phyloP scores from a whole-genome alignment of 2,329 filamentous ascomycete species.

The Curvularia spicifera region DNA sequence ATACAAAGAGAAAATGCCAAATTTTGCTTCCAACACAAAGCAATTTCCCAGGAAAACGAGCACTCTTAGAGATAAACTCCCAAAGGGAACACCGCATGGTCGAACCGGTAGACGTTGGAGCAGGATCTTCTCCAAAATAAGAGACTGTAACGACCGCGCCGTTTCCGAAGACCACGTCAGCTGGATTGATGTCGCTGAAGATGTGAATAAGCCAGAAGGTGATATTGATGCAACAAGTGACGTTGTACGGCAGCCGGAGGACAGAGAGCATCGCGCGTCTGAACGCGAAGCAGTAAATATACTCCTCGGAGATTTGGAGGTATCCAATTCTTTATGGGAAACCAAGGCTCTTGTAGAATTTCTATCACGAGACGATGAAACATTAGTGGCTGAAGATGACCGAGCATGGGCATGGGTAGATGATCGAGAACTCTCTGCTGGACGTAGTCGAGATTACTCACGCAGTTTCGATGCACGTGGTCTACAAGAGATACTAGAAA shows the following conservation, averaged over 20 bases:
- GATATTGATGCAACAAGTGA: neutral
- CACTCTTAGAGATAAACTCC: neutral
- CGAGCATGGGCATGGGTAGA: constrained; percentile 12
- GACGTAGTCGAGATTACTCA: neutral
- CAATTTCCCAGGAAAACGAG: neutral
- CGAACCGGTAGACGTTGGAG: neutral
- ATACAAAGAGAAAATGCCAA: neutral
- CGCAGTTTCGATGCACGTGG: neutral
- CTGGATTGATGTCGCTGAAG: neutral
- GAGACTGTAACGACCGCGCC: neutral
- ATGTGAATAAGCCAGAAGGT: neutral
- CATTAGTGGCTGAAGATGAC: neutral
- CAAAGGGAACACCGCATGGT: neutral
- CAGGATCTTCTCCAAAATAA: neutral
- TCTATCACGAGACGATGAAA: neutral
- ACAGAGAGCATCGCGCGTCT: too few relatives aligned
- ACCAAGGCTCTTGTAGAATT: neutral
- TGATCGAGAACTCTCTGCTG: constrained; percentile 3
- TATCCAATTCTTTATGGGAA: neutral
- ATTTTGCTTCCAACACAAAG: neutral
- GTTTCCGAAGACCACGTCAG: neutral
- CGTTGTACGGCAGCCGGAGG: neutral
- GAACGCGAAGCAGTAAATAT: neutral
- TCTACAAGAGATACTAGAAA: neutral
- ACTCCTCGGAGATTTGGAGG: neutral